Evolutionary conservation across 2,329 filamentous ascomycete genomes (phyloP), one percentile per base, ranked within the genome.

Genomic region (Penicillium janthinellum): DNA sequence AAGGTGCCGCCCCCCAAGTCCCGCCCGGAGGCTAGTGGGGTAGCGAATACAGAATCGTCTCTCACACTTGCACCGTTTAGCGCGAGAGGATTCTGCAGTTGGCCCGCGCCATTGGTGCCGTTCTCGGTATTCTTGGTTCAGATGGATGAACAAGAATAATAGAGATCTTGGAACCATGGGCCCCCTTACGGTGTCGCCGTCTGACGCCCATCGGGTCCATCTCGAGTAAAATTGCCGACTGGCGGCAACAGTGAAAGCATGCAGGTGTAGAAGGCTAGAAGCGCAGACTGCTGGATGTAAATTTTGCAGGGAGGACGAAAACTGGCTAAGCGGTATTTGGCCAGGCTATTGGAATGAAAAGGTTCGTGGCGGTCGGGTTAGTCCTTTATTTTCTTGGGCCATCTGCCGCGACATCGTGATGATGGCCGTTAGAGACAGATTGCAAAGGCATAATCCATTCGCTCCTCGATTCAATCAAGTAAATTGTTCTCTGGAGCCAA

Each of bases 101-200:
- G 28, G 45, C 28, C 45, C 31, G 25, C 25, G 28, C 45, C n/a
- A 49, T 49, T 49, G 31, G 45, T 35, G n/a, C 45, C n/a, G 8
- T 35, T 49, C 41, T 55, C 34, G 53, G 41, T 28, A 55, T 55
- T 38, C n/a, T 48, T 34, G 53, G 53, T 48, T 47, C 34, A 48
- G 34, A 28, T 35, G 45, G 45, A 14, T 20, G 45, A 49, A 35
- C 28, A 49, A 34, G 28, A 31, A 31, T 31, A 31, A 31, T 31
- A 31, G 28, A 31, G 28, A 31, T 31, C 28, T 10, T 31, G 28
- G 28, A 31, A 31, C 25, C 25, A 28, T 31, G 28, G 28, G 20
- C 20, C 20, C 20, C 28, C 28, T 4, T 12, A 28, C n/a, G 45
- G 45, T n/a, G 25, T 48, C 45, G n/a, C 45, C 28, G n/a, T 35